These are phyloP conservation scores for Paradendryphiella salina DNA, from an alignment of 2,329 filamentous ascomycete genomes.

Conservation along the genomic window DNA sequence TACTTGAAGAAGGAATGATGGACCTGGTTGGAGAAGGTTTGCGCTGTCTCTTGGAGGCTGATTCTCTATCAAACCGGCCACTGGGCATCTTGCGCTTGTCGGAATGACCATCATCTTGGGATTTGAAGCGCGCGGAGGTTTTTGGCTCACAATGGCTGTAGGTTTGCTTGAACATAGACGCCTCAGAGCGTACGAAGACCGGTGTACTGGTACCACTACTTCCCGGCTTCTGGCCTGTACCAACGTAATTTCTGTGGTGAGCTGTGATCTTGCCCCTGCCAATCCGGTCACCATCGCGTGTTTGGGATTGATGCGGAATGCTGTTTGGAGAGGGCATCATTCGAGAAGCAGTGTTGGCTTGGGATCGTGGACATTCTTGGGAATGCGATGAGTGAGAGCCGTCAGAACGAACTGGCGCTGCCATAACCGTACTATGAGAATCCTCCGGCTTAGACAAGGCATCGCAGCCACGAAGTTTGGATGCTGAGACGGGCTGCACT, in stretches of 20 bases:
- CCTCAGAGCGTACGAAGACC: neutral
- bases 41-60: slow-evolving; percentile 14
- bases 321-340: slow-evolving; percentile 26
- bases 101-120: neutral
- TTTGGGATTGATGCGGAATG: neutral
- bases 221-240: neutral
- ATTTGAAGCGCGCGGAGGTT: neutral
- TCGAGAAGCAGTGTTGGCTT: slow-evolving; percentile 40
- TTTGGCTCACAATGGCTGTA: neutral
- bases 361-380: slow-evolving; percentile 30
- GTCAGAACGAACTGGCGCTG: neutral
- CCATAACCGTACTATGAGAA: neutral
- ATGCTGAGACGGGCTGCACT: neutral
- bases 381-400: slow-evolving; percentile 13
- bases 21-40: slow-evolving; percentile 1
- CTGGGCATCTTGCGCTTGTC: slow-evolving; percentile 19
- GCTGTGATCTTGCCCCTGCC: neutral
- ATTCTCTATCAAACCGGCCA: neutral
- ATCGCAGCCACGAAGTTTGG: neutral
- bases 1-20: neutral
- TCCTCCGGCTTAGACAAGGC: neutral
- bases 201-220: neutral
- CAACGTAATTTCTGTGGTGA: neutral
- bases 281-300: neutral
- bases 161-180: slow-evolving; percentile 2